Evolutionary conservation across 2,329 filamentous ascomycete genomes (phyloP).

Genomic region (Gremmenia infestans): DNA sequence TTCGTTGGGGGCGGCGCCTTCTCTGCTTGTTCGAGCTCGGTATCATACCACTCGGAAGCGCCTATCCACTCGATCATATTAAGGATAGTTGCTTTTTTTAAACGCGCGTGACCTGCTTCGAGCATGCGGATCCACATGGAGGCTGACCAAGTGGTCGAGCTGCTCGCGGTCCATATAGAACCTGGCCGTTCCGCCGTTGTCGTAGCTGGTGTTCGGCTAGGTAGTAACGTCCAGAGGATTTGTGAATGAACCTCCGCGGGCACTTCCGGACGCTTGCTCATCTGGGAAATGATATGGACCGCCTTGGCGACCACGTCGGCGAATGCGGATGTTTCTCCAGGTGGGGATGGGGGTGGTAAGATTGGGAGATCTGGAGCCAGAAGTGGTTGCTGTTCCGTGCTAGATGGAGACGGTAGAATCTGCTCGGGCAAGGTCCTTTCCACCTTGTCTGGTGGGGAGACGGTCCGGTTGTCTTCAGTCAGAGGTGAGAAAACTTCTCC

Average conservation of each 20-base stretch:
- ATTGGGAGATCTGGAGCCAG: conserved; percentile 8
- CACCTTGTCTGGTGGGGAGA: conserved; percentile 1
- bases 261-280: conserved; percentile 4
- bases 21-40: conserved; percentile 7
- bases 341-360: conserved; percentile 5
- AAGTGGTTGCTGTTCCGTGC: conserved; percentile 3
- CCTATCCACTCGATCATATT: conserved; percentile 11
- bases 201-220: conserved; percentile 1
- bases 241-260: conserved; percentile 10
- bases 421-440: conserved; percentile 5
- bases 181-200: background rate
- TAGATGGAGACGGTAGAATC: background rate
- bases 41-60: conserved; percentile 9
- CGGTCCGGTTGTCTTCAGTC: too few species aligned
- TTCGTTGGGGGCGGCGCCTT: conserved; percentile 9
- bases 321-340: conserved; percentile 4
- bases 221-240: conserved; percentile 5
- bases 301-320: conserved; percentile 7
- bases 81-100: conserved; percentile 10
- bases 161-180: conserved; percentile 3
- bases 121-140: conserved; percentile 9
- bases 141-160: conserved; percentile 8
- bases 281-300: conserved; percentile 6
- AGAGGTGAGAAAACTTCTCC: background rate
- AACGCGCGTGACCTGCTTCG: conserved; percentile 7